Evolutionary conservation across 805 yeast genomes (phyloP), one percentile per base, ranked within the genome.

Genomic region (Yarrowia bubula): DNA sequence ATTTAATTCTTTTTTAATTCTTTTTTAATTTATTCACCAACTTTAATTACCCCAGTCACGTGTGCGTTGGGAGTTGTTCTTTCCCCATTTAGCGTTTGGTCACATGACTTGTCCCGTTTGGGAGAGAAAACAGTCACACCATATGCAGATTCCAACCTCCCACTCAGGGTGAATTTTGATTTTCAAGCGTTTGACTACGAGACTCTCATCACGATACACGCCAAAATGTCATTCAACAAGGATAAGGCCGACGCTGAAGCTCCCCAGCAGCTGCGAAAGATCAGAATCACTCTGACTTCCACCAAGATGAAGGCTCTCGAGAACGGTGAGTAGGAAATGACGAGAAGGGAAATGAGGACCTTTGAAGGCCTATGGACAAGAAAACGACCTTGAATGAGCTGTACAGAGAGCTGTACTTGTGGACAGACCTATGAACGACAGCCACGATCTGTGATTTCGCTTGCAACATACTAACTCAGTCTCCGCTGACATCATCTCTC

Each of bases 301-400:
- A 91, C 97, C 86, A 92, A 93, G 86, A 97, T 95, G 78, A 90
- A 92, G 88, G 95, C 90, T 83, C 87, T 95, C 80, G 99, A 95
- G 86, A 89, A 88, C 71, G 74, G 75, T 73, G 67, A 37, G 75
- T 70, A 33, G 18, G 28, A 42, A 10, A 44, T 13, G 31, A 28
- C 22, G 11, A 11, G 42, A 17, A 13, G 32, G 22, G 9, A 11
- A 38, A 14, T 22, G 5, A 22, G 4, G 28, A 22, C 28, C 28
- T n/a, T n/a, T n/a, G n/a, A n/a, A n/a, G n/a, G n/a, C n/a, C n/a
- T n/a, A n/a, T n/a, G n/a, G n/a, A n/a, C n/a, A n/a, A n/a, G n/a
- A n/a, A n/a, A 22, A 22, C 28, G 28, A 22, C 28, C 28, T n/a
- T n/a, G 28, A 22, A 22, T 3, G 28, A 22, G 5, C 5, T 3